Evolutionary conservation across 768 basidiomycete species (phyloP).

Genomic region (Dacryopinax spathularia): DNA sequence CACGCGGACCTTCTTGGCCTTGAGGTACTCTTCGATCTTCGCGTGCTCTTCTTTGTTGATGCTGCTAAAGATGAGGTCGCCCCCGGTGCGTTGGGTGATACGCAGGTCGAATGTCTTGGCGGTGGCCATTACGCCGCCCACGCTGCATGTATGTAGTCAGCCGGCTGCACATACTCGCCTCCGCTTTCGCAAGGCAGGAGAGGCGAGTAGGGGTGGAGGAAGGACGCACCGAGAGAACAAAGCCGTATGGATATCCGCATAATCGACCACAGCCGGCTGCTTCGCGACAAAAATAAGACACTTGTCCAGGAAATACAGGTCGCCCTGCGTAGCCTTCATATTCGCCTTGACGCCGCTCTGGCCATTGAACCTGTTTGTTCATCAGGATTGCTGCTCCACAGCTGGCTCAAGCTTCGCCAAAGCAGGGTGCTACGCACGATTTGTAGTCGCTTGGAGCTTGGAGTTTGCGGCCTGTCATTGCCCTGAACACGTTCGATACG

Average conservation of each 20-base stretch:
- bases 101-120: slow-evolving; percentile 90
- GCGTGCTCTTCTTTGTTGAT: slow-evolving; percentile 94
- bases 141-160: slow-evolving; percentile 32
- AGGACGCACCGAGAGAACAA: slow-evolving; percentile 59
- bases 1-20: slow-evolving; percentile 79
- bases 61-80: slow-evolving; percentile 80
- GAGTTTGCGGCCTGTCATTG: slow-evolving; percentile 80
- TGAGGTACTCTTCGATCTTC: slow-evolving; percentile 67
- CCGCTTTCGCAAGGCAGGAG: slow-evolving; percentile 5
- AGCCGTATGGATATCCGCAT: slow-evolving; percentile 77
- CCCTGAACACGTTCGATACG: slow-evolving; percentile 85
- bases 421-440: slow-evolving; percentile 35
- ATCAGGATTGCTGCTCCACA: too few species aligned
- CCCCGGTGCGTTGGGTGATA: slow-evolving; percentile 69
- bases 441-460: slow-evolving; percentile 75
- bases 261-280: slow-evolving; percentile 78
- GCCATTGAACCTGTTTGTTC: slow-evolving; percentile 57
- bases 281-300: slow-evolving; percentile 96
- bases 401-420: too few species aligned
- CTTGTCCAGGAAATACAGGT: slow-evolving; percentile 96
- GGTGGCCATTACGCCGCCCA: slow-evolving; percentile 70
- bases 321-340: slow-evolving; percentile 90
- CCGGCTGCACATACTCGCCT: too few species aligned
- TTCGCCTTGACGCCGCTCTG: slow-evolving; percentile 96
- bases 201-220: neutral